A percentile compares a stretch with the other conserved stretches of the same genome.
These are phyloP conservation scores for Neoascochyta sp. DNA, from an alignment of 2,329 filamentous ascomycete genomes.

Conservation along the genomic window DNA sequence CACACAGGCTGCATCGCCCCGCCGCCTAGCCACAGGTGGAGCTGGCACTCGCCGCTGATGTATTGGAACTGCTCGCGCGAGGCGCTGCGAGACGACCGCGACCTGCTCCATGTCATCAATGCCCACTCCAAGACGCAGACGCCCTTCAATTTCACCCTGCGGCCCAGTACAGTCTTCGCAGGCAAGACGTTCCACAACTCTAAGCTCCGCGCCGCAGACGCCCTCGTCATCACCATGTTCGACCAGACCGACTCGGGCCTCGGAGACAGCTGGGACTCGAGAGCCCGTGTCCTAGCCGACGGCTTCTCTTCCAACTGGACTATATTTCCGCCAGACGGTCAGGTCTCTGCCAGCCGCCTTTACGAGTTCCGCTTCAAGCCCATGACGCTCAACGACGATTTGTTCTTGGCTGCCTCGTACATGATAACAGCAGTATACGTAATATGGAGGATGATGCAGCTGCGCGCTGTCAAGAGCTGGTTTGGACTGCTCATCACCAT, in stretches of 20 bases:
- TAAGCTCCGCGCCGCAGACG: conserved; percentile 67
- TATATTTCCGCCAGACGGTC: conserved; percentile 60
- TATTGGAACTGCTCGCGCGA: conserved; percentile 70
- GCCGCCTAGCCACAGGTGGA: conserved; percentile 63
- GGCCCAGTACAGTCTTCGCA: conserved; percentile 76
- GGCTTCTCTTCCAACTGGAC: conserved; percentile 56
- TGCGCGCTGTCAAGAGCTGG: conserved; percentile 72
- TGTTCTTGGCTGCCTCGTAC: conserved; percentile 64
- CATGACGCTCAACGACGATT: conserved; percentile 63
- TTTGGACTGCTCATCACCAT: conserved; percentile 69
- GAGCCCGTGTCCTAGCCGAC: conserved; percentile 52
- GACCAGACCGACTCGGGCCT: conserved; percentile 64
- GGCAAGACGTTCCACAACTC: conserved; percentile 72
- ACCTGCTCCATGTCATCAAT: conserved; percentile 69
- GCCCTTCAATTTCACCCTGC: conserved; percentile 67
- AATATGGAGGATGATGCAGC: conserved; percentile 61
- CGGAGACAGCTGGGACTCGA: conserved; percentile 62
- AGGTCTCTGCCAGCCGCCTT: conserved; percentile 55
- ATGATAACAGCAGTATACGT: conserved; percentile 62
- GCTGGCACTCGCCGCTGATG: conserved; percentile 76
- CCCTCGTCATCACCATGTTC: conserved; percentile 72
- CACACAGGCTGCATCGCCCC: conserved; percentile 17
- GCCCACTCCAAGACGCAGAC: conserved; percentile 59
- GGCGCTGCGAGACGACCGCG: conserved; percentile 56
- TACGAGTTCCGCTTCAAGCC: conserved; percentile 78